A percentile compares a stretch with the other conserved stretches of the same genome.
Evolutionary conservation across 2,329 filamentous ascomycete species (phyloP).

Genomic region (Talaromyces rugulosus): DNA sequence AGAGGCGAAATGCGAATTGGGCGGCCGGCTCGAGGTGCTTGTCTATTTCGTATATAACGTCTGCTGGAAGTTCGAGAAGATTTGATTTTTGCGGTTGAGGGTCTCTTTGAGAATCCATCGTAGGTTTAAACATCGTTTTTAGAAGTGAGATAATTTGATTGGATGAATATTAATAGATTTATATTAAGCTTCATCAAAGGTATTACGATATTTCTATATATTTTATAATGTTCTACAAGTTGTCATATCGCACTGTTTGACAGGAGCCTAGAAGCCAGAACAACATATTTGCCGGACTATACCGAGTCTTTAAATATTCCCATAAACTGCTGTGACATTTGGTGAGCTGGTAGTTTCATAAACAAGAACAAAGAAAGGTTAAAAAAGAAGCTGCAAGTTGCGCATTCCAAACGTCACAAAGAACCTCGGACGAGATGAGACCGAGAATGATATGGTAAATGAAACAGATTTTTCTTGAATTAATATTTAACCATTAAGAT

Average conservation of each 20-base stretch:
- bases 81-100: background rate
- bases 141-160: background rate
- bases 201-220: background rate
- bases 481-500: background rate
- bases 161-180: background rate
- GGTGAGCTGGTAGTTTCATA: background rate
- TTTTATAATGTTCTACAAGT: background rate
- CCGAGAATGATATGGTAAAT: background rate
- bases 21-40: background rate
- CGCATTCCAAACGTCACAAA: background rate
- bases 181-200: background rate
- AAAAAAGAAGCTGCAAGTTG: background rate
- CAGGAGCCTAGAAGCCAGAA: background rate
- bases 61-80: background rate
- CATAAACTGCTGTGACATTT: background rate
- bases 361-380: background rate
- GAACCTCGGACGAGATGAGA: background rate
- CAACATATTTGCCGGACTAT: background rate
- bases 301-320: background rate
- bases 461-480: background rate
- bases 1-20: background rate
- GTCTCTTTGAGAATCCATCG: too few species aligned
- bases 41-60: background rate
- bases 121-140: too few species aligned
- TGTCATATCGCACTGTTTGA: background rate